phyloP scores from a whole-genome alignment of 2,329 filamentous ascomycete species.

The Myriosclerotinia scirpicola region DNA sequence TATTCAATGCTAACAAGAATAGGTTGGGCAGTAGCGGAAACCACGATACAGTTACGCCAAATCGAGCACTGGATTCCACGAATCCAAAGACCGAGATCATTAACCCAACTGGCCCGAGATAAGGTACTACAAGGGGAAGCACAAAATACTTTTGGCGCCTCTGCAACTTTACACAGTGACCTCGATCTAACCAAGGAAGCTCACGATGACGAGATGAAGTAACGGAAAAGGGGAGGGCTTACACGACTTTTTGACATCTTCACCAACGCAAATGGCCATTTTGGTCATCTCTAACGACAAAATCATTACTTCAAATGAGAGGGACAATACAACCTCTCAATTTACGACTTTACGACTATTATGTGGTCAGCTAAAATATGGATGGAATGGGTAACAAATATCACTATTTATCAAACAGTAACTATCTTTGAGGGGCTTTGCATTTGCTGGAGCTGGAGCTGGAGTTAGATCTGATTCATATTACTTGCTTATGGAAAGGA shows the following conservation, averaged over 20 bases:
- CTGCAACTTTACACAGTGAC: not conserved
- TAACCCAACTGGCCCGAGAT: slow-evolving; percentile 21
- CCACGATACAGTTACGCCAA: slow-evolving; percentile 16
- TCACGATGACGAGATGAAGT: not conserved
- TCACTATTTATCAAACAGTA: slow-evolving; percentile 18
- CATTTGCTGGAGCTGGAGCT: not conserved
- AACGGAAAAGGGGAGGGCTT: not conserved
- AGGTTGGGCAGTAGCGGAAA: slow-evolving; percentile 21
- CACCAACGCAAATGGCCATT: not conserved
- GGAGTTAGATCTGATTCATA: not conserved
- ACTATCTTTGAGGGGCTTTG: slow-evolving; percentile 15
- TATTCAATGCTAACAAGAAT: slow-evolving; percentile 7
- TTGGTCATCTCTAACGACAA: not conserved
- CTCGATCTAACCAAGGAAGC: not conserved
- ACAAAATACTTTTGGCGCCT: not conserved
- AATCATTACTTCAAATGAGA: slow-evolving; percentile 7
- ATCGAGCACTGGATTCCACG: slow-evolving; percentile 19
- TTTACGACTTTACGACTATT: slow-evolving; percentile 8
- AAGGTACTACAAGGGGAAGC: not conserved
- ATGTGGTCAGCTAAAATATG: not conserved
- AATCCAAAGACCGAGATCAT: slow-evolving; percentile 17
- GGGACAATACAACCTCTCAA: not conserved
- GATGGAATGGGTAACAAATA: slow-evolving; percentile 15
- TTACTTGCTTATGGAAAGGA: slow-evolving; percentile 3
- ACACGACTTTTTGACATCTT: not conserved